These are phyloP conservation scores for Colletotrichum tropicale DNA, from an alignment of 2,329 filamentous ascomycete genomes.

Conservation along the genomic window DNA sequence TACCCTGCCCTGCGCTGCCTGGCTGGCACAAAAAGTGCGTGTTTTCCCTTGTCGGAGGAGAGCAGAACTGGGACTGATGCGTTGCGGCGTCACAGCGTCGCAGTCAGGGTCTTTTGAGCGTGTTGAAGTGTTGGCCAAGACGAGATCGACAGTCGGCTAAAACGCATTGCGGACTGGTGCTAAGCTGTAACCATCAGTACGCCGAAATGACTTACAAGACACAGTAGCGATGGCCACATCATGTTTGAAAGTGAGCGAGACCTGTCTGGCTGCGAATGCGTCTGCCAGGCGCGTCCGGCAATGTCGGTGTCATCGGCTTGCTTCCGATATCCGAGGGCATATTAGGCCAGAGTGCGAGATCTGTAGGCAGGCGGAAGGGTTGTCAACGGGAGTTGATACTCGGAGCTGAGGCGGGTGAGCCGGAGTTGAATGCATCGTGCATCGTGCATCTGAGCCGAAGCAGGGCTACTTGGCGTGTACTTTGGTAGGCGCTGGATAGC, in stretches of 20 bases:
- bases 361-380: not conserved
- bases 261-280: not conserved
- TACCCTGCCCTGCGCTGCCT: not conserved
- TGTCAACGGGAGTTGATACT: not conserved
- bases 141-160: not conserved
- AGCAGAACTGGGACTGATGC: not conserved
- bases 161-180: not conserved
- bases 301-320: not conserved
- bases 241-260: constrained; percentile 5
- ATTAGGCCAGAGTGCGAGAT: not conserved
- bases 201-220: not conserved
- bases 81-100: not conserved
- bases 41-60: not conserved
- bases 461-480: not conserved
- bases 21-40: not conserved
- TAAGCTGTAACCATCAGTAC: not conserved
- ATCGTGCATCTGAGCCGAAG: not conserved
- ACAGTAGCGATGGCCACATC: not conserved
- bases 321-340: not conserved
- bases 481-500: not conserved
- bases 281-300: not conserved
- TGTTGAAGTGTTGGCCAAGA: not conserved
- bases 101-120: not conserved
- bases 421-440: not conserved
- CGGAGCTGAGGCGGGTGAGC: not conserved